phyloP scores from a whole-genome alignment of 2,329 filamentous ascomycete species.

The Keithomyces neogunnii region DNA sequence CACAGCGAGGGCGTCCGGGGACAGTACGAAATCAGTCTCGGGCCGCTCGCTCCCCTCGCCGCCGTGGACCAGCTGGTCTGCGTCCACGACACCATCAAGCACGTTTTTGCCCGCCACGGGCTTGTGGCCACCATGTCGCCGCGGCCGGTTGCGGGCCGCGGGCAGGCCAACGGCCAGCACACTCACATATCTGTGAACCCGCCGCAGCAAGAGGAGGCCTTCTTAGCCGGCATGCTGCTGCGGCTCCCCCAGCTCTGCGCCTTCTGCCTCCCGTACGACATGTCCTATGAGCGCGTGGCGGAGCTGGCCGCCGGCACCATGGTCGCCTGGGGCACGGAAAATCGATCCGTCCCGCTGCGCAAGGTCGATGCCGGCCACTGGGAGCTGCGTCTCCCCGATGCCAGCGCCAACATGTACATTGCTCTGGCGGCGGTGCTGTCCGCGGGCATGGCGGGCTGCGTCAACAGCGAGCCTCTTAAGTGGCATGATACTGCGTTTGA shows the following conservation, averaged over 20 bases:
- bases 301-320: no score
- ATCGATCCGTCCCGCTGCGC: slow-evolving; percentile 1
- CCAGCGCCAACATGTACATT: slow-evolving; percentile 7
- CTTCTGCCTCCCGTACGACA: slow-evolving; percentile 3
- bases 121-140: slow-evolving; percentile 6
- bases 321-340: slow-evolving; percentile 4
- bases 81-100: slow-evolving; percentile 7
- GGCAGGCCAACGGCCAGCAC: slow-evolving; percentile 3
- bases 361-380: slow-evolving; percentile 5
- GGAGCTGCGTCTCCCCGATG: slow-evolving; percentile 5
- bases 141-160: not conserved
- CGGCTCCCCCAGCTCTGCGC: slow-evolving; percentile 1
- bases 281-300: slow-evolving; percentile 4
- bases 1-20: slow-evolving; percentile 5
- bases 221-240: slow-evolving; percentile 3
- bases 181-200: slow-evolving; percentile 3
- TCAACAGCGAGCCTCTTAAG: no score
- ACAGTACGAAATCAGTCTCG: slow-evolving; percentile 8
- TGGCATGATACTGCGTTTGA: no score
- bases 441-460: no score
- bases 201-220: not conserved
- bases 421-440: not conserved
- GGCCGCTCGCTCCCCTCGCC: slow-evolving; percentile 3
- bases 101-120: slow-evolving; percentile 3
- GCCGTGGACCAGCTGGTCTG: slow-evolving; percentile 6